These are phyloP conservation scores for Pythium sp. DNA, from an alignment of 352 stramenopile genomes.

Conservation along the genomic window DNA sequence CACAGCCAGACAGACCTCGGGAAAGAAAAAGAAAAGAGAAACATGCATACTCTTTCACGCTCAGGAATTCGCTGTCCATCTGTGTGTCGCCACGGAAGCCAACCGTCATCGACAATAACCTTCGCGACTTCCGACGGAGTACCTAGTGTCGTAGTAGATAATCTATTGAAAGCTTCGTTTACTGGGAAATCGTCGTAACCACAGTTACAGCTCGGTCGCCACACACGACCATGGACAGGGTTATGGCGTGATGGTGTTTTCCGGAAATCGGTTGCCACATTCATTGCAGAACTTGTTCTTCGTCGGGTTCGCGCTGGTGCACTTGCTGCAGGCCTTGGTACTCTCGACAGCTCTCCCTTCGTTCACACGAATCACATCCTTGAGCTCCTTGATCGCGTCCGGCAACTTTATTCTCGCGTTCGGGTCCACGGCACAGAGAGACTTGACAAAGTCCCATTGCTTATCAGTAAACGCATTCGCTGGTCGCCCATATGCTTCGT, in stretches of 20 bases:
- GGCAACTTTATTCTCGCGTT: not conserved
- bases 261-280: slow-evolving; percentile 8
- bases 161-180: not conserved
- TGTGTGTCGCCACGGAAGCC: not conserved
- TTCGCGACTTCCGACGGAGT: not conserved
- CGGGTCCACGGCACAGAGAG: slow-evolving; percentile 16
- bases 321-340: not conserved
- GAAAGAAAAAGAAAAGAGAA: not conserved
- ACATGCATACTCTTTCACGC: not conserved
- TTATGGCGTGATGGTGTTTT: not conserved
- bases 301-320: slow-evolving; percentile 2
- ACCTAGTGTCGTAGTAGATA: not conserved
- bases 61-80: not conserved
- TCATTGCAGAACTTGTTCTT: slow-evolving; percentile 16
- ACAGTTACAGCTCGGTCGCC: not conserved
- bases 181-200: not conserved
- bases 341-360: slow-evolving; percentile 2
- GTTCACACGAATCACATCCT: not conserved
- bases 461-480: slow-evolving; percentile 14
- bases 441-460: slow-evolving; percentile 23
- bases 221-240: no score
- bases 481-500: slow-evolving; percentile 12
- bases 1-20: not conserved
- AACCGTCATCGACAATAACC: not conserved
- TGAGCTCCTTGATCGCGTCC: not conserved